A percentile compares a stretch with the other conserved stretches of the same genome.
Conservation (phyloP, 768 basidiomycete species). For the Thelephora aurantiotincta region DNA sequence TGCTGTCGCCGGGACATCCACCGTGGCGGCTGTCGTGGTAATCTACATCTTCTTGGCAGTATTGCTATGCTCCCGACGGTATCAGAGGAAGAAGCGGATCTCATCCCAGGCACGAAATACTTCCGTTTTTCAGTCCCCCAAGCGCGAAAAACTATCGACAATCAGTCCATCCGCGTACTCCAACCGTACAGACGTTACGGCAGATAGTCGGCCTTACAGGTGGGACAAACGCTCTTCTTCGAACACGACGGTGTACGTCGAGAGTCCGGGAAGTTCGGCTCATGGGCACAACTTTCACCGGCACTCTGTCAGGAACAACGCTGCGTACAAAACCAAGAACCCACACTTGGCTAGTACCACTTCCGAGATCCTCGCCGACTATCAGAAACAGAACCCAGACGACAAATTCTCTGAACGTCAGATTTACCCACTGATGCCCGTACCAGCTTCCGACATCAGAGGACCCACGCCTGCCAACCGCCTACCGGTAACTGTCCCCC, state of each 20-base stretch:
- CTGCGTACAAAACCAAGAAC: too few species aligned
- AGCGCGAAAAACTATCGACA: background rate
- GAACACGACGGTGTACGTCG: too few species aligned
- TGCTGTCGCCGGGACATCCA: slow-evolving; percentile 63
- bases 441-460: background rate
- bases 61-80: slow-evolving; percentile 26
- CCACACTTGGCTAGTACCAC: too few species aligned
- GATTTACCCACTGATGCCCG: background rate
- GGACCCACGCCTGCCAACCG: background rate
- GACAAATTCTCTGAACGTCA: background rate
- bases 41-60: slow-evolving; percentile 31
- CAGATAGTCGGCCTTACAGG: too few species aligned
- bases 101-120: background rate
- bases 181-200: background rate
- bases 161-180: background rate
- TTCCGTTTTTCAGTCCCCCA: background rate
- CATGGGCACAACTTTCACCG: too few species aligned
- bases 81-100: slow-evolving; percentile 12
- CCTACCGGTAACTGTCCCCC: background rate
- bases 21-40: slow-evolving; percentile 44
- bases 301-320: too few species aligned
- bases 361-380: background rate
- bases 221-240: background rate
- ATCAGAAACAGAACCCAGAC: background rate
- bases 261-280: too few species aligned